Evolutionary conservation across 441 rosid species (phyloP).

Genomic region (Syzygium syzygioides): DNA sequence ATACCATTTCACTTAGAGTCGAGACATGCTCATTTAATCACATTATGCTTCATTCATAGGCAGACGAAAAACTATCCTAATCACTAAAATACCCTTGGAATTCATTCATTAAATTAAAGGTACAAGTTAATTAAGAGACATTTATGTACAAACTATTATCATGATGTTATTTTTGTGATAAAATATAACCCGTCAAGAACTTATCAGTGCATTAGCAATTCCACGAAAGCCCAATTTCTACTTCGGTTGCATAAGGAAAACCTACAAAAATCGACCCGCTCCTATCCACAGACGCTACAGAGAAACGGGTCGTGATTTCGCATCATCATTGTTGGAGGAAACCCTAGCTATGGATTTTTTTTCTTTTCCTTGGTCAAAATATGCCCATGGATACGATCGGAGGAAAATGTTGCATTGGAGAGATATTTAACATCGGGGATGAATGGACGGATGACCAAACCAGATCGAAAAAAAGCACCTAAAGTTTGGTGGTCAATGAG

Average conservation of each 20-base stretch:
- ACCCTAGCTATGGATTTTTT: too few relatives aligned
- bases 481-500: neutral
- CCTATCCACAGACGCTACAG: neutral
- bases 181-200: neutral
- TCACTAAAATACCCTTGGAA: accelerated
- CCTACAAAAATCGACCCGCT: neutral
- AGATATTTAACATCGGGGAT: neutral
- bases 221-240: neutral
- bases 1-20: neutral
- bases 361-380: too few relatives aligned
- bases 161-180: neutral
- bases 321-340: neutral
- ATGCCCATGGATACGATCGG: neutral
- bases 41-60: neutral
- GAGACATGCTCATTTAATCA: neutral
- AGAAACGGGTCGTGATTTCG: neutral
- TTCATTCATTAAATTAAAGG: neutral
- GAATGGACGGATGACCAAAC: neutral
- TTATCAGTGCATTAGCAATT: too few relatives aligned
- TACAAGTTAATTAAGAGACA: accelerated
- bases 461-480: neutral
- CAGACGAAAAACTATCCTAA: neutral
- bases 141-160: neutral
- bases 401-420: neutral
- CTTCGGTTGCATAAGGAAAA: neutral